A percentile compares a stretch with the other conserved stretches of the same genome.
Conservation (phyloP, 768 basidiomycete species). For the Gloeopeniophorella convolvens region DNA sequence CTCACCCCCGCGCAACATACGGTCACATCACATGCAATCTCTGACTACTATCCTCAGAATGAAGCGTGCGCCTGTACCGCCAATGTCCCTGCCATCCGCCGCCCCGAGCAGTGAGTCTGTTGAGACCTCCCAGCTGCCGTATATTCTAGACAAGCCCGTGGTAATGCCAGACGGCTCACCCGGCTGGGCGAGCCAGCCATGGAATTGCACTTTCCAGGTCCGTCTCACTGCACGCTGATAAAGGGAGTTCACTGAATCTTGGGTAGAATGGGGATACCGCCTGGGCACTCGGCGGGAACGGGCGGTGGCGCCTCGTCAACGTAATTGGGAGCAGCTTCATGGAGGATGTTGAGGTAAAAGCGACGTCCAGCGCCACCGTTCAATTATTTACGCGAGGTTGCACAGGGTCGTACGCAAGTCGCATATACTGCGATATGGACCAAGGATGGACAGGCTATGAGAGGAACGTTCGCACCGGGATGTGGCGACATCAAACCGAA, state of each 20-base stretch:
- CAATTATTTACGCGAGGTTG: neutral
- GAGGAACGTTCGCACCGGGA: constrained; percentile 9
- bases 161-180: constrained; percentile 7
- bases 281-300: constrained; percentile 9
- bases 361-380: neutral
- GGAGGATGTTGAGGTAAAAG: constrained; percentile 8
- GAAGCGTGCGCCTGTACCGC: neutral
- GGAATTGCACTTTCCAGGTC: constrained; percentile 12
- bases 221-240: neutral
- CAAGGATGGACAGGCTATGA: neutral
- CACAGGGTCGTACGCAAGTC: constrained; percentile 8
- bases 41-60: neutral
- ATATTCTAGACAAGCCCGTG: neutral
- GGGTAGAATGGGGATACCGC: constrained; percentile 6
- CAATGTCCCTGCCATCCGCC: neutral
- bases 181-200: constrained; percentile 12
- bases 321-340: constrained; percentile 8
- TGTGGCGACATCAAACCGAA: constrained; percentile 14
- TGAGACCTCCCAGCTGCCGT: neutral
- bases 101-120: neutral
- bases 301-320: constrained; percentile 13
- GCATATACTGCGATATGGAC: constrained; percentile 12
- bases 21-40: neutral
- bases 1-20: neutral
- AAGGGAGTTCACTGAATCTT: neutral